These are phyloP conservation scores for Cordyceps cicadae DNA, from an alignment of 2,329 filamentous ascomycete genomes.

Conservation along the genomic window DNA sequence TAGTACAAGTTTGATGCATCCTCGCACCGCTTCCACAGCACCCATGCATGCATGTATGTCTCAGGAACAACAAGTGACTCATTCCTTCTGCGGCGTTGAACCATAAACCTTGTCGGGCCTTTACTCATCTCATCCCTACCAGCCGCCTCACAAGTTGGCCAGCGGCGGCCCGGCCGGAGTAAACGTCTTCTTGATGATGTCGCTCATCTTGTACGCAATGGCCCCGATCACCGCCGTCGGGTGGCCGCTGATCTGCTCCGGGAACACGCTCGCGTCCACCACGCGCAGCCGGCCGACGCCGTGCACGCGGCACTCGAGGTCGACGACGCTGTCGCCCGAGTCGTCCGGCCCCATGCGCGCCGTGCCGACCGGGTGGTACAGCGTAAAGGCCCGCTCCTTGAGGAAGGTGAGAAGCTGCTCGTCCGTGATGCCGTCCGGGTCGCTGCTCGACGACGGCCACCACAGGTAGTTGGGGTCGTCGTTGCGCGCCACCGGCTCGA, in stretches of 20 bases:
- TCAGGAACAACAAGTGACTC: neutral
- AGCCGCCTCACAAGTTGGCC: neutral
- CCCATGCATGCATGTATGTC: neutral
- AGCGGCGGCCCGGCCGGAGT: neutral
- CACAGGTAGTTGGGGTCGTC: conserved; percentile 14
- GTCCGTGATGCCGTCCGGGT: conserved; percentile 15
- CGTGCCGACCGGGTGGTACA: conserved; percentile 16
- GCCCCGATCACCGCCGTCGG: conserved; percentile 17
- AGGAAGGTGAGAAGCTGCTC: conserved; percentile 15
- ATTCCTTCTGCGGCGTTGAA: neutral
- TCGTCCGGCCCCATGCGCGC: conserved; percentile 15
- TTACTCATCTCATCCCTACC: neutral
- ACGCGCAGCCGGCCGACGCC: conserved; percentile 46
- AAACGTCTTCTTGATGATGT: conserved; percentile 12
- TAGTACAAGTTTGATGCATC: neutral
- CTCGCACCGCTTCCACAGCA: neutral
- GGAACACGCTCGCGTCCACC: conserved; percentile 49
- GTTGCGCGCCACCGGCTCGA: conserved; percentile 13
- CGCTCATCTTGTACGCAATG: conserved; percentile 16
- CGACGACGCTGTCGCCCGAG: conserved; percentile 25
- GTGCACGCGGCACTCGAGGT: conserved; percentile 44
- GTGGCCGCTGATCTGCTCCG: conserved; percentile 25
- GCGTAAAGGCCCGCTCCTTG: conserved; percentile 15
- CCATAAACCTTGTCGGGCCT: neutral
- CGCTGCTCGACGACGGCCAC: conserved; percentile 17